Evolutionary conservation across 805 yeast species (phyloP).

Genomic region (Metschnikowia arizonensis): DNA sequence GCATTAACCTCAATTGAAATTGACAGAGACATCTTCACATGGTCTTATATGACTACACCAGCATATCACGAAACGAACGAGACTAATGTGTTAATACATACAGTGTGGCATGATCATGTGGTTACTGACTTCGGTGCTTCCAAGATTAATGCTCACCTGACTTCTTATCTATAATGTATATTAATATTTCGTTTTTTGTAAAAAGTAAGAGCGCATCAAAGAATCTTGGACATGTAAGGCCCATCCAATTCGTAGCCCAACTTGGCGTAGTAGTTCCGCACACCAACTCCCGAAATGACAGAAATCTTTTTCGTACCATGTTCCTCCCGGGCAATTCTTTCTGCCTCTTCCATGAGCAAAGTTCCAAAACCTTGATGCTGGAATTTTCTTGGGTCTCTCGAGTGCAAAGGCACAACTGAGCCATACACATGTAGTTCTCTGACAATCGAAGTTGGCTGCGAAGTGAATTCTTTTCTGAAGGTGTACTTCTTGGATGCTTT

Average conservation of each 20-base stretch:
- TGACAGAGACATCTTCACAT: slow-evolving; percentile 1
- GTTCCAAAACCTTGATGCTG: slow-evolving; percentile 99
- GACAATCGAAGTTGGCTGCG: slow-evolving; percentile 88
- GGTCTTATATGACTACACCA: not conserved
- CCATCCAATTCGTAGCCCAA: slow-evolving; percentile 92
- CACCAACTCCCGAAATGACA: slow-evolving; percentile 97
- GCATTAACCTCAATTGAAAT: not conserved
- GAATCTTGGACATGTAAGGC: slow-evolving; percentile 85
- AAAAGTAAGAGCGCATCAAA: slow-evolving; percentile 3
- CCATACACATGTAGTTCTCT: slow-evolving; percentile 97
- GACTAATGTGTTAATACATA: not conserved
- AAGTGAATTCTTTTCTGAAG: slow-evolving; percentile 79
- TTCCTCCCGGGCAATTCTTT: slow-evolving; percentile 89
- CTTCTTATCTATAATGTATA: not conserved
- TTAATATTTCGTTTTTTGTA: not conserved
- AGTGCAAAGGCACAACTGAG: slow-evolving; percentile 92
- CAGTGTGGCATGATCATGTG: not conserved
- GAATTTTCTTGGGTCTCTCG: slow-evolving; percentile 94
- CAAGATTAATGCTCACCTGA: not conserved
- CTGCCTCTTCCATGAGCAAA: slow-evolving; percentile 96
- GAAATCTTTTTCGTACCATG: slow-evolving; percentile 89
- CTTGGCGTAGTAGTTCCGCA: slow-evolving; percentile 89
- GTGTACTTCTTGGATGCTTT: slow-evolving; percentile 87
- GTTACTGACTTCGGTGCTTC: not conserved
- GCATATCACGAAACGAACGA: not conserved